These are phyloP conservation scores for Discostella stelligera DNA, from an alignment of 352 stramenopile species.

Conservation along the genomic window DNA sequence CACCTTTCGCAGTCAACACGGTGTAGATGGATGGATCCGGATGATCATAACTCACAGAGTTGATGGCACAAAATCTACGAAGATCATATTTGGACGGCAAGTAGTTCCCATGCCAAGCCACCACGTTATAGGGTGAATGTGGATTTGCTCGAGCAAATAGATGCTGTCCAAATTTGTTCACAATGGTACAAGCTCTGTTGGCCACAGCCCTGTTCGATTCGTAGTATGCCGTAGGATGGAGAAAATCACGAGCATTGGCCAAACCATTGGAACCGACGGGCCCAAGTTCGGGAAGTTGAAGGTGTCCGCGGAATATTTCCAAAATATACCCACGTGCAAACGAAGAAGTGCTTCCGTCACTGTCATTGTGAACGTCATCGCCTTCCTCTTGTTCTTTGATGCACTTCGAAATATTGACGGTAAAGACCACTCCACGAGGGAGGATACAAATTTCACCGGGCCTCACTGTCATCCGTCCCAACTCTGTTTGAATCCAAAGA, in stretches of 20 bases:
- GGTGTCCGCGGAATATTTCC: slow-evolving; percentile 94
- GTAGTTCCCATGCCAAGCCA: slow-evolving; percentile 98
- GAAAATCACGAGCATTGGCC: slow-evolving; percentile 94
- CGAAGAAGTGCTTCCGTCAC: slow-evolving; percentile 42
- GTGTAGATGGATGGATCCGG: slow-evolving; percentile 96
- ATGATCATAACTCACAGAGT: slow-evolving; percentile 95
- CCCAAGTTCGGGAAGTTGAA: slow-evolving; percentile 91
- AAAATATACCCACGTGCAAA: slow-evolving; percentile 91
- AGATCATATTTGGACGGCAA: slow-evolving; percentile 97
- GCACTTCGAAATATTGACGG: slow-evolving; percentile 75
- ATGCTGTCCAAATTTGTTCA: slow-evolving; percentile 87
- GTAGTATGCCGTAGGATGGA: slow-evolving; percentile 88
- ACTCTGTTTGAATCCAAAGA: slow-evolving; percentile 91
- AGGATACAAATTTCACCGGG: slow-evolving; percentile 94
- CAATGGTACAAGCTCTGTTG: slow-evolving; percentile 77
- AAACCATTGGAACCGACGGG: slow-evolving; percentile 95
- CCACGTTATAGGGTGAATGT: slow-evolving; percentile 94
- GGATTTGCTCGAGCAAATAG: slow-evolving; percentile 86
- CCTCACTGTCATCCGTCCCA: slow-evolving; percentile 86
- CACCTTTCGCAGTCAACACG: slow-evolving; percentile 92
- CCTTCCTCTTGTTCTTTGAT: neutral
- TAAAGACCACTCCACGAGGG: slow-evolving; percentile 92
- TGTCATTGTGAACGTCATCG: neutral
- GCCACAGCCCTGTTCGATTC: slow-evolving; percentile 76
- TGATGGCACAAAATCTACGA: slow-evolving; percentile 92